Percentiles rank a stretch among this genome's conserved stretches.
Evolutionary conservation across 2,329 filamentous ascomycete species (phyloP).

Genomic region (Pseudogymnoascus sp.): DNA sequence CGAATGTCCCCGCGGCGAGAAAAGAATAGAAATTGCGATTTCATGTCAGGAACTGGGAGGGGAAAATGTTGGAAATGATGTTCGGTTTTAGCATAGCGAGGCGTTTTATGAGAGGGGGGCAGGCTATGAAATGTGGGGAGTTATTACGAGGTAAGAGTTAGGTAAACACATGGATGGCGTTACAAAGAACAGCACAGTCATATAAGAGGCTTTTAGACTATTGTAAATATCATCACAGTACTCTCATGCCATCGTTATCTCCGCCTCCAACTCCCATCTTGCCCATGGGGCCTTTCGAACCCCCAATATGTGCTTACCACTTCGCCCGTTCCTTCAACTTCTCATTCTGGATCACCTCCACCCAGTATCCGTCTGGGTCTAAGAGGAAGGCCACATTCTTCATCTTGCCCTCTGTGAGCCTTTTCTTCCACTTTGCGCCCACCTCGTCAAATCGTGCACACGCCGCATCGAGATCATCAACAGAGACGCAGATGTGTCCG

Average conservation of each 20-base stretch:
- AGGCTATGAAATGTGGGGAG: neutral
- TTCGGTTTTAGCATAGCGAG: slow-evolving; percentile 3
- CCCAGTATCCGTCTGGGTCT: slow-evolving; percentile 80
- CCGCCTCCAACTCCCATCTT: neutral
- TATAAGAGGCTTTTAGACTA: slow-evolving; percentile 1
- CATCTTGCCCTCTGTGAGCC: slow-evolving; percentile 81
- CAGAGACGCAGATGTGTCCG: slow-evolving; percentile 72
- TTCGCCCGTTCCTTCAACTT: slow-evolving; percentile 38
- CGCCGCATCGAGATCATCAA: slow-evolving; percentile 76
- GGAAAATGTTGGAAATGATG: neutral
- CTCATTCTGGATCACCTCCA: slow-evolving; percentile 72
- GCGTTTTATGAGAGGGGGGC: neutral
- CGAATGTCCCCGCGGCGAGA: neutral
- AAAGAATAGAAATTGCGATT: neutral
- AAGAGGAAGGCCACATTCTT: slow-evolving; percentile 86
- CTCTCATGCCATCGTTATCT: neutral
- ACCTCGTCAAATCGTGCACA: slow-evolving; percentile 76
- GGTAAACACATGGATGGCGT: neutral
- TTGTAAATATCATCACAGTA: slow-evolving; percentile 4
- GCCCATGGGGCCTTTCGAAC: neutral
- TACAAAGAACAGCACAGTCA: neutral
- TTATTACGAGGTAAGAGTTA: neutral
- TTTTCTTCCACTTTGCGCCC: slow-evolving; percentile 84
- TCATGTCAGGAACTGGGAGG: neutral
- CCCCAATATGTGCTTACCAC: neutral